phyloP scores from a whole-genome alignment of 1,139 yeast genomes.

The Saccharomyces hybrid region DNA sequence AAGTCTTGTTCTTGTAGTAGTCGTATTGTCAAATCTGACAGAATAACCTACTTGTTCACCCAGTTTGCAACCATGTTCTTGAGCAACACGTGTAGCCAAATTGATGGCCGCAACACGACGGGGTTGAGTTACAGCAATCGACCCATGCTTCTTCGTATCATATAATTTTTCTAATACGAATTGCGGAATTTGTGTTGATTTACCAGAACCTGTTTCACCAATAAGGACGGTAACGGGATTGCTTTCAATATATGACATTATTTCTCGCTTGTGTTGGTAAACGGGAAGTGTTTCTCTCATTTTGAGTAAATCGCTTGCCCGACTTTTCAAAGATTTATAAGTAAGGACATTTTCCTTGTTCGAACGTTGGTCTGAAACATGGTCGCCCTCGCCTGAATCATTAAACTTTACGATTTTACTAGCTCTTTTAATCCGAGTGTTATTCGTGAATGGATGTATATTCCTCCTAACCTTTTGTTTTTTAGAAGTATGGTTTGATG shows the following conservation, averaged over 20 bases:
- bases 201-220: conserved; percentile 98
- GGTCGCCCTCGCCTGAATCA: conserved; percentile 22
- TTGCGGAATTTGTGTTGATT: conserved; percentile 96
- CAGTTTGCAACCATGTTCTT: conserved; percentile 68
- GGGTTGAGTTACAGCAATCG: conserved; percentile 92
- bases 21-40: conserved; percentile 69
- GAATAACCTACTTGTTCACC: conserved; percentile 92
- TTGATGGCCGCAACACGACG: conserved; percentile 97
- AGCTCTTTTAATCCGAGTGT: background rate
- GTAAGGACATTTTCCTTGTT: conserved; percentile 9
- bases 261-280: conserved; percentile 59
- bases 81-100: conserved; percentile 86
- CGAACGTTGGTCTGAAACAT: conserved; percentile 11
- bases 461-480: conserved; percentile 5
- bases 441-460: conserved; percentile 11
- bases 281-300: conserved; percentile 64
- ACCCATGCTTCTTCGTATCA: conserved; percentile 33
- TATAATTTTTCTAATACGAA: conserved; percentile 47
- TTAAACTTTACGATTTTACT: conserved; percentile 13
- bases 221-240: conserved; percentile 72
- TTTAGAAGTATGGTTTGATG: background rate
- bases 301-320: conserved; percentile 43
- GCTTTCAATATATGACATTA: conserved; percentile 46
- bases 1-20: conserved; percentile 51
- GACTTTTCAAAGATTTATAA: conserved; percentile 30